Conservation (phyloP, 1,284 basidiomycete genomes). For the Rhodotorula sp. region DNA sequence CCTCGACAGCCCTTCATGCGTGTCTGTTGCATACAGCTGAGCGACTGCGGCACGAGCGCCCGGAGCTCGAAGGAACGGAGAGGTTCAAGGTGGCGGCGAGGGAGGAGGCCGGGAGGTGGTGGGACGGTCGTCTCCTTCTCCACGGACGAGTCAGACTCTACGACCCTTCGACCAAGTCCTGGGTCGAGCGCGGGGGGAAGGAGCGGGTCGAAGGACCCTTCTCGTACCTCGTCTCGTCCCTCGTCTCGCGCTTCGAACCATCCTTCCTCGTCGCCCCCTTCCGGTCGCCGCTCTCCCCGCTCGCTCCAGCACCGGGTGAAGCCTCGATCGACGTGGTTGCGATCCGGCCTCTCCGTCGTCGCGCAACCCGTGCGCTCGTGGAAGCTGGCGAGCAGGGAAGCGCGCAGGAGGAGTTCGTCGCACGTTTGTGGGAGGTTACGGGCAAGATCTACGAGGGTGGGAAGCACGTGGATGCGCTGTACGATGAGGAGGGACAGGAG, state of each 20-base stretch:
- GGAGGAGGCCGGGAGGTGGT: slow-evolving; percentile 72
- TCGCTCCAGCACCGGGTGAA: slow-evolving; percentile 38
- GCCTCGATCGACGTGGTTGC: slow-evolving; percentile 71
- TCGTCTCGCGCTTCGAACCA: slow-evolving; percentile 79
- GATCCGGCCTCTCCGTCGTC: slow-evolving; percentile 75
- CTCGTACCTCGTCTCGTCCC: slow-evolving; percentile 73
- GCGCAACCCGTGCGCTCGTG: slow-evolving; percentile 51
- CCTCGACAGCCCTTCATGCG: slow-evolving; percentile 72
- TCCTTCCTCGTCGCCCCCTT: slow-evolving; percentile 72
- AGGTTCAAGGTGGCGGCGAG: slow-evolving; percentile 75
- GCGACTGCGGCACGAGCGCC: slow-evolving; percentile 75
- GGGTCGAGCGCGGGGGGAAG: slow-evolving; percentile 43
- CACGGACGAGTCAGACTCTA: slow-evolving; percentile 57
- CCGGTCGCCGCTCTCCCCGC: slow-evolving; percentile 49
- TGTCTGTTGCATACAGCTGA: slow-evolving; percentile 63
- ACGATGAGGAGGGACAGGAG: slow-evolving; percentile 56
- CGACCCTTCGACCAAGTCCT: slow-evolving; percentile 56
- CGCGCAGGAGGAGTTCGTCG: slow-evolving; percentile 39
- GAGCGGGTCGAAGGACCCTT: slow-evolving; percentile 69
- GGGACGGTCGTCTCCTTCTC: slow-evolving; percentile 61
- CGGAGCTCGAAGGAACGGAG: too few species aligned
- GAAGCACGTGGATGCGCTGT: slow-evolving; percentile 63
- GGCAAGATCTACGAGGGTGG: slow-evolving; percentile 70
- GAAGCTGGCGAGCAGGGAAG: slow-evolving; percentile 55
- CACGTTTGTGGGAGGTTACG: slow-evolving; percentile 55